Percentiles rank a stretch among this genome's conserved stretches.
Conservation (phyloP, 768 basidiomycete species). For the Asterophora lycoperdoides region DNA sequence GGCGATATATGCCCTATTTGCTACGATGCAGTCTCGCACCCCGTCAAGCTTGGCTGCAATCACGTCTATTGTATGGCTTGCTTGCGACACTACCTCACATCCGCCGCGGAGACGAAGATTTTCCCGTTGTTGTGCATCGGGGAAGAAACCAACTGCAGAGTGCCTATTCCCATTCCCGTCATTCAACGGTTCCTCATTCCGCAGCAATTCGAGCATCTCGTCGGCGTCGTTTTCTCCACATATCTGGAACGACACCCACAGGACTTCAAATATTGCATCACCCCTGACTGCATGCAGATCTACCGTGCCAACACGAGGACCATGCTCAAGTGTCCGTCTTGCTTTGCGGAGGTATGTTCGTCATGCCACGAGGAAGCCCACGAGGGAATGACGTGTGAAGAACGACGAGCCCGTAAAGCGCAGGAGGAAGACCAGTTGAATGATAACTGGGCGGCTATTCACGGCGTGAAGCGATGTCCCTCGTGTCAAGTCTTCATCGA, state of each 20-base stretch:
- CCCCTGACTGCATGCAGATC: slow-evolving; percentile 66
- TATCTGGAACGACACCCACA: slow-evolving; percentile 52
- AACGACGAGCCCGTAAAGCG: slow-evolving; percentile 29
- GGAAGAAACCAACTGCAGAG: slow-evolving; percentile 48
- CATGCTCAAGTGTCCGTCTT: slow-evolving; percentile 47
- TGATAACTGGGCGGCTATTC: slow-evolving; percentile 34
- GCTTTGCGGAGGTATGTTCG: slow-evolving; percentile 44
- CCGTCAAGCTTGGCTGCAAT: slow-evolving; percentile 43
- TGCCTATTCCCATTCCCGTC: slow-evolving; percentile 48
- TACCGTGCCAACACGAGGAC: slow-evolving; percentile 38
- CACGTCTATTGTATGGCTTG: slow-evolving; percentile 50
- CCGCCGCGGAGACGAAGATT: slow-evolving; percentile 33
- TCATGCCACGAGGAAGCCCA: slow-evolving; percentile 47
- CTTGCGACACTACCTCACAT: slow-evolving; percentile 42
- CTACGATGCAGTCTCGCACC: slow-evolving; percentile 37
- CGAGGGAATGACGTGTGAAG: slow-evolving; percentile 47
- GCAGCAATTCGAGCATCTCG: slow-evolving; percentile 46
- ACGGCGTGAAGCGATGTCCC: slow-evolving; percentile 45
- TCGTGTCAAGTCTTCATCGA: slow-evolving; percentile 41
- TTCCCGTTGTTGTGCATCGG: slow-evolving; percentile 70
- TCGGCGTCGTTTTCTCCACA: slow-evolving; percentile 50
- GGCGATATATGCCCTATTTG: slow-evolving; percentile 50
- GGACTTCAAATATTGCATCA: slow-evolving; percentile 64
- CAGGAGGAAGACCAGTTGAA: slow-evolving; percentile 41
- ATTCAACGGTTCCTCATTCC: slow-evolving; percentile 49